phyloP scores from a whole-genome alignment of 345 rosid genomes.

The Capsella bursapastoris region DNA sequence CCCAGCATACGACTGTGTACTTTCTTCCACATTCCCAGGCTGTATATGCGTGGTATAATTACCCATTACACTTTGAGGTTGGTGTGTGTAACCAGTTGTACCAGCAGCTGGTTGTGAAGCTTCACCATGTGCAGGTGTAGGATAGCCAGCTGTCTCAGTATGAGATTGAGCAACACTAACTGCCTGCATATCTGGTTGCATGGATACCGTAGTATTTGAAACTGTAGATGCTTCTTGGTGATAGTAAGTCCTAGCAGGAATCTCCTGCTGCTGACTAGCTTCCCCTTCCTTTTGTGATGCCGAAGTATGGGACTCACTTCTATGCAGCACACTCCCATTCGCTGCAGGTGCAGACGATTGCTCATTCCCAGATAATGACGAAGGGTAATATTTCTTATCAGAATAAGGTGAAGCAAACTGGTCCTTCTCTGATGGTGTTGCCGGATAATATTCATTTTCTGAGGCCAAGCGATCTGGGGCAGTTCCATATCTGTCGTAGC shows the following conservation, averaged over 20 bases:
- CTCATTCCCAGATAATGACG: slow-evolving; percentile 31
- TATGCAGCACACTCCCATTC: slow-evolving; percentile 32
- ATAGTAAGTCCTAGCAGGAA: slow-evolving; percentile 26
- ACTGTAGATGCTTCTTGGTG: slow-evolving; percentile 29
- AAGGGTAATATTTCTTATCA: slow-evolving; percentile 37
- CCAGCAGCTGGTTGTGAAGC: slow-evolving; percentile 38
- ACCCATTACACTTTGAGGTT: slow-evolving; percentile 24
- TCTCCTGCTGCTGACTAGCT: slow-evolving; percentile 41
- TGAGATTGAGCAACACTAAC: slow-evolving; percentile 26
- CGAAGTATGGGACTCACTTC: slow-evolving; percentile 31
- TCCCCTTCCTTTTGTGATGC: slow-evolving; percentile 43
- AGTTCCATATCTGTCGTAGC: slow-evolving; percentile 42
- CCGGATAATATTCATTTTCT: slow-evolving; percentile 38
- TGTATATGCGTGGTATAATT: slow-evolving; percentile 30
- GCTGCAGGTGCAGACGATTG: slow-evolving; percentile 33
- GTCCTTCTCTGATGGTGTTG: slow-evolving; percentile 36
- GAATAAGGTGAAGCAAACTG: slow-evolving; percentile 35
- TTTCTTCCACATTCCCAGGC: slow-evolving; percentile 36
- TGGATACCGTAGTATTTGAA: slow-evolving; percentile 15
- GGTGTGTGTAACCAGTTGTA: slow-evolving; percentile 31
- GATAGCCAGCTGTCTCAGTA: slow-evolving; percentile 33
- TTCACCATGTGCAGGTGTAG: slow-evolving; percentile 16
- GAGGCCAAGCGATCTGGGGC: slow-evolving; percentile 38
- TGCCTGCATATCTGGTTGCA: slow-evolving; percentile 28
- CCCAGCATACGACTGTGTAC: slow-evolving; percentile 36